A percentile compares a stretch with the other conserved stretches of the same genome.
Conservation (phyloP, 2,329 filamentous ascomycete genomes). For the Diaporthe citri region DNA sequence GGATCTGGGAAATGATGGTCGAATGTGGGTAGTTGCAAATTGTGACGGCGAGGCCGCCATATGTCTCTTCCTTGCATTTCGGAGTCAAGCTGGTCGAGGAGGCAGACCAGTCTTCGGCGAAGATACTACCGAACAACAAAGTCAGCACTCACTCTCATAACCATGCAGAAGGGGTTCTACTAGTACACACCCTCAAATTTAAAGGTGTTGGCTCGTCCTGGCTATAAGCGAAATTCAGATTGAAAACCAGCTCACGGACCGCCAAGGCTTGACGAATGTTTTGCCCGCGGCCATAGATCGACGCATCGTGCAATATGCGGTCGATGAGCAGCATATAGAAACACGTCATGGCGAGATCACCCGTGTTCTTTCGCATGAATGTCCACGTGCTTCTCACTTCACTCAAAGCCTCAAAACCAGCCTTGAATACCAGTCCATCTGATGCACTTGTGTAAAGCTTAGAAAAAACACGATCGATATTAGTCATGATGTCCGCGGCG, state of each 20-base stretch:
- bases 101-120: background rate
- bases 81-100: background rate
- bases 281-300: background rate
- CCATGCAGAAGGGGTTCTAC: background rate
- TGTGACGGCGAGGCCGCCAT: no score
- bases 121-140: background rate
- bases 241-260: background rate
- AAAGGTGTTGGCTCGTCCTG: background rate
- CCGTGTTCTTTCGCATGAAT: background rate
- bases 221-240: background rate
- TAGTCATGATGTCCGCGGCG: background rate
- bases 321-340: background rate
- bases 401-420: background rate
- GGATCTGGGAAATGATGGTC: background rate
- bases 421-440: background rate
- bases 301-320: background rate
- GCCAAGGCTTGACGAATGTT: background rate
- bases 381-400: background rate
- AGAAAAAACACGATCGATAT: background rate
- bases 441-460: background rate
- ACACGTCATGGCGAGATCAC: background rate
- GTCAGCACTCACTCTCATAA: background rate
- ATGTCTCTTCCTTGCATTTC: background rate
- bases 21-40: background rate
- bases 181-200: background rate